Percentiles rank a stretch among this genome's conserved stretches.
Conservation (phyloP, 2,329 filamentous ascomycete species). For the Didymella exigua region DNA sequence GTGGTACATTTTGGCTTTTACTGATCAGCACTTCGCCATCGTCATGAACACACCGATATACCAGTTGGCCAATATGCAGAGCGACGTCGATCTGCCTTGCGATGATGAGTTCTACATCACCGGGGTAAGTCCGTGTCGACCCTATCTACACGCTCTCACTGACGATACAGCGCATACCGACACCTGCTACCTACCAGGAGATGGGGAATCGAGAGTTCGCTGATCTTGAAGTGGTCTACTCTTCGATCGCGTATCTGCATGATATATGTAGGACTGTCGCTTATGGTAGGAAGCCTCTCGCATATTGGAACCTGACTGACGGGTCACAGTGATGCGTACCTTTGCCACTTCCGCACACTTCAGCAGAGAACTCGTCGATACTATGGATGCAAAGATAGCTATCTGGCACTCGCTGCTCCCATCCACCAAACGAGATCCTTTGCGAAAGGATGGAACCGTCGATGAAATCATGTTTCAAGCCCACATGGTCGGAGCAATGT, state of each 20-base stretch:
- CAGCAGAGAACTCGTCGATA: slow-evolving; percentile 63
- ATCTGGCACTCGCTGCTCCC: slow-evolving; percentile 84
- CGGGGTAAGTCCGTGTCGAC: slow-evolving; percentile 31
- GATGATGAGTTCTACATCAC: slow-evolving; percentile 72
- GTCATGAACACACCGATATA: slow-evolving; percentile 75
- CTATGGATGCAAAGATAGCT: slow-evolving; percentile 67
- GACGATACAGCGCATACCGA: slow-evolving; percentile 38
- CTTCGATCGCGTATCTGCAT: slow-evolving; percentile 82
- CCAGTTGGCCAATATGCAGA: slow-evolving; percentile 65
- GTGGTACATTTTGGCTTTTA: slow-evolving; percentile 80
- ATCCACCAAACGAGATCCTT: slow-evolving; percentile 69
- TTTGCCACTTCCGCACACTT: slow-evolving; percentile 30
- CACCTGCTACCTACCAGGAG: slow-evolving; percentile 63
- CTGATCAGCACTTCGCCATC: slow-evolving; percentile 81
- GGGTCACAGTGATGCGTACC: slow-evolving; percentile 55
- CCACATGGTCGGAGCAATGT: slow-evolving; percentile 70
- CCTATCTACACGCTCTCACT: background rate
- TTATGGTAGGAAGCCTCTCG: slow-evolving; percentile 56
- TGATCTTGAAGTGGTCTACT: slow-evolving; percentile 73
- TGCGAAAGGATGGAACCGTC: slow-evolving; percentile 69
- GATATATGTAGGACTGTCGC: slow-evolving; percentile 72
- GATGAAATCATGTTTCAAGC: slow-evolving; percentile 94
- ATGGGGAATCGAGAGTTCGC: slow-evolving; percentile 77
- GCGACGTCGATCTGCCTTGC: slow-evolving; percentile 75
- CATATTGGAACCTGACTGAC: background rate